Evolutionary conservation across 2,329 filamentous ascomycete genomes (phyloP).

Genomic region (Metarhizium guizhouense): DNA sequence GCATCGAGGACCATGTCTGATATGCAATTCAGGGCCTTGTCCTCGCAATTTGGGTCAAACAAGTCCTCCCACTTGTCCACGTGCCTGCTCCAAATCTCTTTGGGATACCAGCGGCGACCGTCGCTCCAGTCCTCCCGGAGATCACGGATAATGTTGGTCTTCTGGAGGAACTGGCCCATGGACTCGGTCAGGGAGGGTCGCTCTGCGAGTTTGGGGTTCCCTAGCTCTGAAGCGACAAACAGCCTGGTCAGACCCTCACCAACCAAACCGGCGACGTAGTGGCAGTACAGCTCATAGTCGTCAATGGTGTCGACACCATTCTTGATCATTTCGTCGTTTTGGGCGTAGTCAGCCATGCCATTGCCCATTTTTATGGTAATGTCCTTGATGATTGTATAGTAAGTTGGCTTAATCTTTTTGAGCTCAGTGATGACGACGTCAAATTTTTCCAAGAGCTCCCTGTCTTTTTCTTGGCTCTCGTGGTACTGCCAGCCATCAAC

Average conservation of each 20-base stretch:
- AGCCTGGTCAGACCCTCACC: constrained; percentile 86
- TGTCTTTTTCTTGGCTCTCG: constrained; percentile 89
- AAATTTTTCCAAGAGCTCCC: constrained; percentile 86
- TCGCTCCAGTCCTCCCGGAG: constrained; percentile 84
- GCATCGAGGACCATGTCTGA: constrained; percentile 94
- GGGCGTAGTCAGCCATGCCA: constrained; percentile 93
- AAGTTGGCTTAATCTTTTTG: constrained; percentile 76
- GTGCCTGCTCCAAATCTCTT: constrained; percentile 95
- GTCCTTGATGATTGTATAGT: constrained; percentile 81
- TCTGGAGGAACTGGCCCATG: constrained; percentile 96
- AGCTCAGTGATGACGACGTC: constrained; percentile 79
- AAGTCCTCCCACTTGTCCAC: constrained; percentile 84
- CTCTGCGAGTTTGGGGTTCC: constrained; percentile 74
- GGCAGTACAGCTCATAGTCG: constrained; percentile 95
- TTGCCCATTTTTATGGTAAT: constrained; percentile 94
- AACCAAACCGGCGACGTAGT: constrained; percentile 97
- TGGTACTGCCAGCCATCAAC: constrained; percentile 85
- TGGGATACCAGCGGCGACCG: constrained; percentile 85
- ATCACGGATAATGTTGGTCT: constrained; percentile 98
- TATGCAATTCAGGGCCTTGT: constrained; percentile 72
- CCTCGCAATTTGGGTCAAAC: constrained; percentile 70
- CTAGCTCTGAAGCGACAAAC: constrained; percentile 79
- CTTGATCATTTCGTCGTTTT: constrained; percentile 71
- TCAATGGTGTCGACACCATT: constrained; percentile 74
- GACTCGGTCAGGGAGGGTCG: constrained; percentile 78